Evolutionary conservation across 768 basidiomycete species (phyloP).

Genomic region (Rhodotorula graminis): DNA sequence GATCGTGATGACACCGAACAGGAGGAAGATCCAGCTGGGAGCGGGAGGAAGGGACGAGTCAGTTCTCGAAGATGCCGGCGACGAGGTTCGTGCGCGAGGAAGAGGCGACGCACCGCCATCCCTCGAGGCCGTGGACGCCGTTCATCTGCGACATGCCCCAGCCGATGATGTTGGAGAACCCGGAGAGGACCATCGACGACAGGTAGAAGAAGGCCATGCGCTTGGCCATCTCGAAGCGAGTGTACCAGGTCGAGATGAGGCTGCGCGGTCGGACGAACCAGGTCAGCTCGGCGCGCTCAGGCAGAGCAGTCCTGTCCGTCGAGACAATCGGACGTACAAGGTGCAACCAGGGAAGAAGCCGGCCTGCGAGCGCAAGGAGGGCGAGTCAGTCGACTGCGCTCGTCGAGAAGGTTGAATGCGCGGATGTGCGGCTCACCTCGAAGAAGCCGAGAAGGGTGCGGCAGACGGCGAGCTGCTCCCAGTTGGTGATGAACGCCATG

Average conservation of each 20-base stretch:
- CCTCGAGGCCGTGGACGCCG: constrained; percentile 32
- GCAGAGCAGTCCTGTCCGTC: constrained; percentile 33
- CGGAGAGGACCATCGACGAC: constrained; percentile 44
- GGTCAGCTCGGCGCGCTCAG: too few species aligned
- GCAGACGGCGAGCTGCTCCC: constrained; percentile 43
- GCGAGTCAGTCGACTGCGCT: too few species aligned
- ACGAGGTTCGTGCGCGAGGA: too few species aligned
- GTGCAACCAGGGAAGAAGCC: constrained; percentile 13
- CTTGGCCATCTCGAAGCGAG: constrained; percentile 42
- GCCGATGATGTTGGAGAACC: constrained; percentile 41
- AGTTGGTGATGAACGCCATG: constrained; percentile 43
- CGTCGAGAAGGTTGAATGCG: too few species aligned
- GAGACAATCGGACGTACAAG: not conserved
- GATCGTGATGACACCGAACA: constrained; percentile 37
- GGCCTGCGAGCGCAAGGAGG: not conserved
- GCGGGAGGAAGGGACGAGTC: too few species aligned
- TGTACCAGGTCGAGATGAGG: constrained; percentile 43
- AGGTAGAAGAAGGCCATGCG: constrained; percentile 45
- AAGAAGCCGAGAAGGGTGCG: constrained; percentile 44
- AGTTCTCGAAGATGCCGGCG: too few species aligned
- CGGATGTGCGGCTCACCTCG: too few species aligned
- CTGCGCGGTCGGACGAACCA: not conserved
- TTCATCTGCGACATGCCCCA: constrained; percentile 22
- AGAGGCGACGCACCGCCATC: constrained; percentile 43
- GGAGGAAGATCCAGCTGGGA: not conserved